phyloP scores from a whole-genome alignment of 2,329 filamentous ascomycete genomes.

The Fusarium protoensiforme region DNA sequence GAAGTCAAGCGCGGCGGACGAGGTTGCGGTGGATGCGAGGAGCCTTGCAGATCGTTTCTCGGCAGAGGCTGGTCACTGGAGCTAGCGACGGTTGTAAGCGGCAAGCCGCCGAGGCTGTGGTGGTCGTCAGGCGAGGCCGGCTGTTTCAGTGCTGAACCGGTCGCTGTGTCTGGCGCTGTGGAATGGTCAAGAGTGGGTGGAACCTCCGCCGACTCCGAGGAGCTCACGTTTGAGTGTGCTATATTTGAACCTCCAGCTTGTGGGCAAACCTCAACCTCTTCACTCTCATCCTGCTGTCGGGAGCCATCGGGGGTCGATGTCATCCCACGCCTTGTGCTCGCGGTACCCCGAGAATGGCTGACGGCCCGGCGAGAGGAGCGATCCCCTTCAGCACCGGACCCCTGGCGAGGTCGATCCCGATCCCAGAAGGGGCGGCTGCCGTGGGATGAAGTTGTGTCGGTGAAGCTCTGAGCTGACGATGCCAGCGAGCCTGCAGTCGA shows the following conservation, averaged over 20 bases:
- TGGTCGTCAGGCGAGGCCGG: conserved; percentile 32
- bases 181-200: conserved; percentile 34
- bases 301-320: conserved; percentile 30
- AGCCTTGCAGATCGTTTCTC: conserved; percentile 33
- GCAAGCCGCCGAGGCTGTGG: conserved; percentile 35
- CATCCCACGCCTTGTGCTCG: conserved; percentile 31
- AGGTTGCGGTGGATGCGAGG: conserved; percentile 36
- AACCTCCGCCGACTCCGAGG: conserved; percentile 26
- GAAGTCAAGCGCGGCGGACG: conserved; percentile 33
- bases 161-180: conserved; percentile 21
- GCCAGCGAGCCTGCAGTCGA: conserved; percentile 52
- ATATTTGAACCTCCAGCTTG: conserved; percentile 15
- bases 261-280: conserved; percentile 7
- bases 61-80: conserved; percentile 38
- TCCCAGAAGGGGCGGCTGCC: conserved; percentile 41
- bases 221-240: conserved; percentile 23
- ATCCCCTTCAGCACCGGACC: conserved; percentile 19
- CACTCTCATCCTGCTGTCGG: conserved; percentile 21
- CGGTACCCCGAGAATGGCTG: conserved; percentile 37
- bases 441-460: conserved; percentile 33
- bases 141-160: conserved; percentile 35
- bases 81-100: conserved; percentile 37
- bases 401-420: conserved; percentile 32
- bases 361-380: conserved; percentile 29
- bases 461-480: conserved; percentile 46